A percentile compares a stretch with the other conserved stretches of the same genome.
Conservation (phyloP, 495 filamentous ascomycete species). For the Penicillium silybi region DNA sequence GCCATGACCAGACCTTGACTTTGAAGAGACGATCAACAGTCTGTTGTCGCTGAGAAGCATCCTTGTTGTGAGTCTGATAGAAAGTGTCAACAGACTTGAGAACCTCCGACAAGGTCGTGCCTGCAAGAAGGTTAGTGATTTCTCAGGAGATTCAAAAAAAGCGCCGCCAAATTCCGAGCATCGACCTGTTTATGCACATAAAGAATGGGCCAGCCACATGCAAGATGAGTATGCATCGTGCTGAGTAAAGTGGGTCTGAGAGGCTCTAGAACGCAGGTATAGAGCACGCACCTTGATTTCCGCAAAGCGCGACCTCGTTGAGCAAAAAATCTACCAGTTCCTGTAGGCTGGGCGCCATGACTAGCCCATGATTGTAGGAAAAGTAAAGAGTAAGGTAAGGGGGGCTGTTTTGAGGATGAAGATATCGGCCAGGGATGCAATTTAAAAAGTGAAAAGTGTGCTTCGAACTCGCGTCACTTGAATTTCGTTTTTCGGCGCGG, state of each 20-base stretch:
- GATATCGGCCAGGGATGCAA: conserved; percentile 13
- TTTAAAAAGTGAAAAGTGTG: conserved; percentile 23
- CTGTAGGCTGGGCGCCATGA: conserved; percentile 64
- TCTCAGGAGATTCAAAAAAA: not conserved
- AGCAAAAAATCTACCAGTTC: conserved; percentile 68
- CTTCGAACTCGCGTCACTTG: conserved; percentile 36
- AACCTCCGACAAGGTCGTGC: conserved; percentile 40
- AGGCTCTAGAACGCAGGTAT: not conserved
- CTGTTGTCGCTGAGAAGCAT: conserved; percentile 19
- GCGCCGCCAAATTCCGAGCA: not conserved
- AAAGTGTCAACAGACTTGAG: conserved; percentile 35
- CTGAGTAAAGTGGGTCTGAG: conserved; percentile 23
- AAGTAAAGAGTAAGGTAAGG: not conserved
- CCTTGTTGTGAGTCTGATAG: conserved; percentile 26
- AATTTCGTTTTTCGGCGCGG: not conserved
- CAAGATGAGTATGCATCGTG: conserved; percentile 5
- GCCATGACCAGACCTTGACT: conserved; percentile 55
- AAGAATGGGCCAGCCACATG: not conserved
- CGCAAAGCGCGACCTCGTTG: conserved; percentile 65
- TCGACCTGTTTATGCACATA: not conserved
- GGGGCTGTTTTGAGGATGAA: conserved; percentile 2
- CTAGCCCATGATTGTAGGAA: conserved; percentile 17
- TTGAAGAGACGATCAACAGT: conserved; percentile 48
- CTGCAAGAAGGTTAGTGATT: conserved; percentile 23
- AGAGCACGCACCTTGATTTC: conserved; percentile 61